Evolutionary conservation across 495 filamentous ascomycete species (phyloP), one percentile per base, ranked within the genome.

Genomic region (Podospora australis): DNA sequence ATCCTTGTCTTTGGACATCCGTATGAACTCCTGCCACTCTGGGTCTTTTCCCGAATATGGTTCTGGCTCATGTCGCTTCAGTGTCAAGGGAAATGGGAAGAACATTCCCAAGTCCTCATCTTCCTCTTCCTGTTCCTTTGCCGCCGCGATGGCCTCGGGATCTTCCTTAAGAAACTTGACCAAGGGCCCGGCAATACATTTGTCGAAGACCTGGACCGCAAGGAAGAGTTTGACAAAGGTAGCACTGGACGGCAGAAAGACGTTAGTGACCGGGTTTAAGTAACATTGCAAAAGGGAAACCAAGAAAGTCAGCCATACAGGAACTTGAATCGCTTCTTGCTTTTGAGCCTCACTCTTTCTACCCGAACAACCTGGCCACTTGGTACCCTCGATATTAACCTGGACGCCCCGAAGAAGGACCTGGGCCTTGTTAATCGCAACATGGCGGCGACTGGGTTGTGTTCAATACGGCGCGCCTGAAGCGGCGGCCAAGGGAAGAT

Each of bases 21-120:
- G 75, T 16, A 78, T 55, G 51, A 86, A 90, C 36, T 73, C 68
- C 54, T 77, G 69, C 84, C 83, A 89, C 60, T 90, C 87, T 3
- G 86, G 83, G 58, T 86, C 81, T 2, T 67, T 73, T 20, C 72
- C 68, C 19, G 72, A 68, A 62, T 88, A 90, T 11, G 66, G 66
- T 21, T 52, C 32, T 10, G 59, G 59, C 0, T 57, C 49, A 64
- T 78, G 35, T 61, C 66, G 23, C 62, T 65, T 59, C 67, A 70
- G 59, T 53, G 70, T 68, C 67, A 69, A 41, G 54, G 78, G 58
- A 69, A 89, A 62, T 1, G 85, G 83, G 34, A 90, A 77, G 55
- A 90, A 89, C 2, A 81, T 10, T 56, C 54, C 55, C 4, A 55
- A 42, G 1, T 41, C 47, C 21, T 53, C 57, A 2, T 46, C 56